Evolutionary conservation across 2,329 filamentous ascomycete genomes (phyloP), one percentile per base, ranked within the genome.

Genomic region (Ophiostoma piceae): DNA sequence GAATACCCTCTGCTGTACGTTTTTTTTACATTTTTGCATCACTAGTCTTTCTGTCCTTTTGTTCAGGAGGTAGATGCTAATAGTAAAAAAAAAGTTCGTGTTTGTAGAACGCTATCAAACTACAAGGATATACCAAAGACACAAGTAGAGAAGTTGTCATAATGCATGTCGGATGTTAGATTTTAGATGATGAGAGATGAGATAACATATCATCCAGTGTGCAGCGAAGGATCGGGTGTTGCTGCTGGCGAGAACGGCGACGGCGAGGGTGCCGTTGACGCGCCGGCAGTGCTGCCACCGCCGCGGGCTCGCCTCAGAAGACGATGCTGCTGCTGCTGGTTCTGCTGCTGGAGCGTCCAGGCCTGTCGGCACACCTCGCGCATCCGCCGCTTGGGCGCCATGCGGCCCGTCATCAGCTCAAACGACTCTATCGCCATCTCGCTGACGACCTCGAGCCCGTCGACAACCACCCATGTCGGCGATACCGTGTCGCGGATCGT

Each of bases 381-480:
- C 90, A 92, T 92, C 32, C 90, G 78, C 65, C 84, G 81, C 69
- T 88, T 84, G 1, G 90, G 90, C 19, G 90, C 90, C 77, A 89
- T 85, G 66, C 90, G 84, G 5, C 90, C 90, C 0, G 90, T 92
- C 80, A 92, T 90, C 29, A 92, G 80, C 78, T 92, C 90, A 75
- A 92, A 92, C 69, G 91, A 89, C 41, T 90, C 90, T 77, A 90
- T 90, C 0, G 88, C 90, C 81, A 92, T 90, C 77, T 92, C 90
- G 4, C 87, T 85, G 19, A 92, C 82, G 62, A 92, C 86, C 73
- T 92, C 89, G 9, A 92, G 79, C 0, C 90, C 90, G 75, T 92
- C 89, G 67, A 92, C 85, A 62, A 91, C 82, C 0, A 90, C 87
- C 90, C 90, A 93, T 43, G 88, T 81, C 71, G 84, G 82, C 67